These are phyloP conservation scores for Suillus spraguei DNA, from an alignment of 768 basidiomycete species.

Conservation along the genomic window DNA sequence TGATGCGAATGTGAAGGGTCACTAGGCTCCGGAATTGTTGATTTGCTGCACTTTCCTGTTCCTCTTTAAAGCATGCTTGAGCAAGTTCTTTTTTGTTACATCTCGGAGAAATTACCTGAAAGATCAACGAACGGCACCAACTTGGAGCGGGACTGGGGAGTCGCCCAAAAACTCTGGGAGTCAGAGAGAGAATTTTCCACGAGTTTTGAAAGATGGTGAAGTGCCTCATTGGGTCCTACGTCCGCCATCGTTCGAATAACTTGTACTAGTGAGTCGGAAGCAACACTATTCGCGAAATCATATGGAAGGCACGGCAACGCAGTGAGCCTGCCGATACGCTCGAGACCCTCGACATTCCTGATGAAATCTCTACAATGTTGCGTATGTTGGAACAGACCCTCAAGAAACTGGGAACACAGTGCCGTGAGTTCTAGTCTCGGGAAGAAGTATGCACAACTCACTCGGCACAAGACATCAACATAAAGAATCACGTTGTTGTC, in stretches of 20 bases:
- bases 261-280: constrained; percentile 86
- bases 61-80: constrained; percentile 35
- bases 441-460: constrained; percentile 36
- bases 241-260: constrained; percentile 90
- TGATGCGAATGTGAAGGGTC: constrained; percentile 76
- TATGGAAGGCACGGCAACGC: constrained; percentile 86
- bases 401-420: constrained; percentile 66
- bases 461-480: constrained; percentile 79
- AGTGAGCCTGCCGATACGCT: constrained; percentile 74
- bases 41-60: constrained; percentile 55
- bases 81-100: constrained; percentile 5
- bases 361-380: constrained; percentile 92
- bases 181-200: constrained; percentile 70
- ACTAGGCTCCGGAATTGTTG: constrained; percentile 71
- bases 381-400: constrained; percentile 92
- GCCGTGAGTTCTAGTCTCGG: not conserved
- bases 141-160: constrained; percentile 55
- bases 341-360: constrained; percentile 67
- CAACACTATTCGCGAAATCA: constrained; percentile 82
- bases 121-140: constrained; percentile 66
- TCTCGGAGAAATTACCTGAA: constrained; percentile 34
- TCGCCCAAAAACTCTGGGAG: constrained; percentile 73
- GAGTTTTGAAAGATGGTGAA: constrained; percentile 67
- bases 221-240: constrained; percentile 75
- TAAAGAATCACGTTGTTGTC: constrained; percentile 79